Conservation (phyloP, 2,329 filamentous ascomycete species). For the Pseudogymnoascus sp. region DNA sequence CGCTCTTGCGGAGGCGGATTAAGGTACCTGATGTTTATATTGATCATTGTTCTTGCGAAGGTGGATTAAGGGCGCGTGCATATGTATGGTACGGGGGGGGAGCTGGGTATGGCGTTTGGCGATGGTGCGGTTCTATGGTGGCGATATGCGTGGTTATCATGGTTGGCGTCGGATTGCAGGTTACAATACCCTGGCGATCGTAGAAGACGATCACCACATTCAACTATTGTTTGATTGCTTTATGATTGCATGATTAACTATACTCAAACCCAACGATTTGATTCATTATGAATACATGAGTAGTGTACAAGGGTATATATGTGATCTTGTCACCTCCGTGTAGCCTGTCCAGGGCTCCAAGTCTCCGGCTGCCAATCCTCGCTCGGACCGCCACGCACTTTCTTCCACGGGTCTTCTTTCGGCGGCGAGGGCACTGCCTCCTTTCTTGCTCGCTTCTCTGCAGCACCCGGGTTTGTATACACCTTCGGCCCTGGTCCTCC, state of each 20-base stretch:
- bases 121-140: constrained; percentile 1
- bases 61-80: constrained; percentile 43
- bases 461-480: constrained; percentile 9
- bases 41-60: constrained; percentile 88
- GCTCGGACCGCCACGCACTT: constrained; percentile 45
- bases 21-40: constrained; percentile 67
- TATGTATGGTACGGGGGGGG: not conserved
- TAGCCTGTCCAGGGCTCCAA: constrained; percentile 2
- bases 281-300: constrained; percentile 4
- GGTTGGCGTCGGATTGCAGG: constrained; percentile 5
- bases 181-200: constrained; percentile 9
- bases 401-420: constrained; percentile 45
- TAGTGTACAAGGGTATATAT: constrained; percentile 4
- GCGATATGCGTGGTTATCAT: not conserved
- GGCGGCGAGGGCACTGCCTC: constrained; percentile 20
- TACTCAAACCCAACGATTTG: not conserved
- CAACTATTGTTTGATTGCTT: constrained; percentile 8
- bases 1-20: constrained; percentile 77
- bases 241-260: constrained; percentile 1
- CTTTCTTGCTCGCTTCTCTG: constrained; percentile 15
- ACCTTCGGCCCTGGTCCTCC: not conserved
- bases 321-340: not conserved
- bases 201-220: constrained; percentile 8
- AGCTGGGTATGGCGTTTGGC: constrained; percentile 3
- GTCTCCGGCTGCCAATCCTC: constrained; percentile 50